phyloP scores from a whole-genome alignment of 1,139 yeast species.

The Pneumocystis oryctolagi region DNA sequence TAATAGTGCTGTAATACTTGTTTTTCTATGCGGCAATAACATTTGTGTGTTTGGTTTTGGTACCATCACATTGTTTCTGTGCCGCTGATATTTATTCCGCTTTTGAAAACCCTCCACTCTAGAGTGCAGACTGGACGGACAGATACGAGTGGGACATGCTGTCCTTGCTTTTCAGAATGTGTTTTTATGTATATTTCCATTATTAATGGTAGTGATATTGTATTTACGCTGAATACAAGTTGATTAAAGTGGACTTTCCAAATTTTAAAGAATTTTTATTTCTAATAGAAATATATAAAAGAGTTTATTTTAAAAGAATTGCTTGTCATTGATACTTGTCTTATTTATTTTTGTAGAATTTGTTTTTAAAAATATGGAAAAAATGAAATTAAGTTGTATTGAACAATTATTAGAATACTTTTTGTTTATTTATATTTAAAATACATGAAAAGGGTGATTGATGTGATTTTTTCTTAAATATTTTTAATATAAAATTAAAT shows the following conservation, averaged over 20 bases:
- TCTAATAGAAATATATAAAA: too few relatives aligned
- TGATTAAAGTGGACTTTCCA: too few relatives aligned
- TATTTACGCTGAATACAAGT: too few relatives aligned
- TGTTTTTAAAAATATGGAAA: background rate
- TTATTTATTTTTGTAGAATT: background rate
- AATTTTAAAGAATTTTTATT: too few relatives aligned
- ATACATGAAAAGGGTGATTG: too few relatives aligned
- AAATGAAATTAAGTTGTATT: background rate
- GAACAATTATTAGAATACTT: background rate
- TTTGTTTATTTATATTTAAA: background rate
- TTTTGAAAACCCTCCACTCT: background rate
- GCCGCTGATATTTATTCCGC: background rate
- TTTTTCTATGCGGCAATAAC: background rate
- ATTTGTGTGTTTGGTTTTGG: background rate
- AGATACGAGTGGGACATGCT: background rate
- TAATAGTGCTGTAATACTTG: too few relatives aligned
- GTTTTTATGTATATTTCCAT: background rate
- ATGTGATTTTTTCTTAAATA: too few relatives aligned
- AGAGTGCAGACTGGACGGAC: background rate
- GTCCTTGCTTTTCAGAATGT: background rate
- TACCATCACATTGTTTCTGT: background rate
- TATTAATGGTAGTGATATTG: too few relatives aligned
- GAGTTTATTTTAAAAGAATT: slow-evolving; percentile 18
- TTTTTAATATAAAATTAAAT: too few relatives aligned
- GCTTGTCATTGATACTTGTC: slow-evolving; percentile 51